Conservation (phyloP, 371 early-diverging fungal genomes). For the Mortierella sp. region DNA sequence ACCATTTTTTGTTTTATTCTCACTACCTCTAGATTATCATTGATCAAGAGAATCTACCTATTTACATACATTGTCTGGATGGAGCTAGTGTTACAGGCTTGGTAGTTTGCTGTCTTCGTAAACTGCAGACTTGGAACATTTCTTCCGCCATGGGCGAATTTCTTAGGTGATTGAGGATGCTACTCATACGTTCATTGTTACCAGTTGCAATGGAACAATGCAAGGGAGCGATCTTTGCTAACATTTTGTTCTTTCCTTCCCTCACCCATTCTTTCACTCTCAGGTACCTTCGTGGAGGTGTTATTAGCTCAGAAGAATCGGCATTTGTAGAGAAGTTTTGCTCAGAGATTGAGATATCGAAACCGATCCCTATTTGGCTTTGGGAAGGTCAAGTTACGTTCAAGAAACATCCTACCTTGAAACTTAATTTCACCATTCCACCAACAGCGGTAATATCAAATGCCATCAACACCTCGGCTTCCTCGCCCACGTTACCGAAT, state of each 20-base stretch:
- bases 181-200: background rate
- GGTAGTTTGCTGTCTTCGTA: constrained; percentile 87
- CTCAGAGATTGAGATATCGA: constrained; percentile 77
- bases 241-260: background rate
- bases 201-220: too few species aligned
- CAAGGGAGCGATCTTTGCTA: background rate
- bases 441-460: constrained; percentile 14
- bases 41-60: constrained; percentile 78
- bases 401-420: constrained; percentile 71
- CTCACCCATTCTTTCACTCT: background rate
- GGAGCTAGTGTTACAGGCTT: constrained; percentile 92
- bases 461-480: background rate
- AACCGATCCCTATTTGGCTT: constrained; percentile 81
- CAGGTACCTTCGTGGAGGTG: constrained; percentile 82
- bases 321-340: constrained; percentile 91
- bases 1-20: background rate
- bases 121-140: constrained; percentile 90
- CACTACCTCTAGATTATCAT: constrained; percentile 71
- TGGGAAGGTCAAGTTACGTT: constrained; percentile 78
- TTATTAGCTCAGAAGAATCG: constrained; percentile 85
- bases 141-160: constrained; percentile 83
- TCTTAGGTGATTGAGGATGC: constrained; percentile 58
- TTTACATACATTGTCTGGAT: constrained; percentile 93
- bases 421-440: constrained; percentile 63
- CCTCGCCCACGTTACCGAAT: background rate